Conservation (phyloP, 2,329 filamentous ascomycete species). For the Botrytis byssoidea region DNA sequence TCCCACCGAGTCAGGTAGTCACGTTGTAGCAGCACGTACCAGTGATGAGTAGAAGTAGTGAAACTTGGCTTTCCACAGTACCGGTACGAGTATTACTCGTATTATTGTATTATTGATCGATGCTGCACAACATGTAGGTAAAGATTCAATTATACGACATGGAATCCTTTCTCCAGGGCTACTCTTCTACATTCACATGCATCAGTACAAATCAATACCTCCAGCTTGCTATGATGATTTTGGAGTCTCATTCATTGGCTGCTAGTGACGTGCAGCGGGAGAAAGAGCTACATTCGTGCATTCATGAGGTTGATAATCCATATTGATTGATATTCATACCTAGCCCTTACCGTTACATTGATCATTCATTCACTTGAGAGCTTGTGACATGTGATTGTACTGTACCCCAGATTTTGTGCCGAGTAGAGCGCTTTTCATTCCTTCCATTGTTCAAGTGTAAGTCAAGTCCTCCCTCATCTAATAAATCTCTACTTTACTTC, state of each 20-base stretch:
- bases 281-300: background rate
- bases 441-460: slow-evolving; percentile 6
- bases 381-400: slow-evolving; percentile 21
- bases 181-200: background rate
- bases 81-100: too few species aligned
- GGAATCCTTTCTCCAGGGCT: background rate
- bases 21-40: too few species aligned
- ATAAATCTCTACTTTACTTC: background rate
- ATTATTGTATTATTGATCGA: too few species aligned
- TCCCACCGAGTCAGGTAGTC: background rate
- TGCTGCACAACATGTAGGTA: background rate
- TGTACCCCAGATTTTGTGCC: slow-evolving; percentile 18
- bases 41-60: too few species aligned
- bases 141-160: background rate
- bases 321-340: background rate
- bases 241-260: background rate
- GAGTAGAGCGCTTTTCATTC: slow-evolving; percentile 6
- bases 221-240: background rate
- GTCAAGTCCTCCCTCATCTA: background rate
- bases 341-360: background rate
- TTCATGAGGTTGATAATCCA: background rate
- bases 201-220: background rate
- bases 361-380: too few species aligned
- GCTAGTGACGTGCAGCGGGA: background rate
- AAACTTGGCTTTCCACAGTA: too few species aligned